Evolutionary conservation across 805 yeast genomes (phyloP).

Genomic region (Candida tallmaniae): DNA sequence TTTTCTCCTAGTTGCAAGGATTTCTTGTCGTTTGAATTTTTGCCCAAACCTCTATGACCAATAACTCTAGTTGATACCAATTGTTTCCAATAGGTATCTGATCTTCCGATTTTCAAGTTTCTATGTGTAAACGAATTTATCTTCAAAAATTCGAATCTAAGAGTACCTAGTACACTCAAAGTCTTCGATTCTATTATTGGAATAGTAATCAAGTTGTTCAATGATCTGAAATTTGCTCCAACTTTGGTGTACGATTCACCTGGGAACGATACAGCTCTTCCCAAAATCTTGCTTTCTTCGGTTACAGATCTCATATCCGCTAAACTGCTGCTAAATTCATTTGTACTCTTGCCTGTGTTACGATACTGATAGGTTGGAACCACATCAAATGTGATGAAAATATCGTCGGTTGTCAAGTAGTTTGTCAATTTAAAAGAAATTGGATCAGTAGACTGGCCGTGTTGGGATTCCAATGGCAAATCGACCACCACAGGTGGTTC

Average conservation of each 20-base stretch:
- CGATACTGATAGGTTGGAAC: conserved; percentile 76
- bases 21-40: conserved; percentile 64
- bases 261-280: conserved; percentile 78
- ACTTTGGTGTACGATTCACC: conserved; percentile 59
- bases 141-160: conserved; percentile 69
- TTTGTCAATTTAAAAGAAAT: conserved; percentile 61
- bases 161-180: conserved; percentile 69
- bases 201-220: conserved; percentile 59
- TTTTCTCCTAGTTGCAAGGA: conserved; percentile 93
- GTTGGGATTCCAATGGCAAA: conserved; percentile 77
- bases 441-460: conserved; percentile 66
- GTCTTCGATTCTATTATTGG: conserved; percentile 74
- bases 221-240: conserved; percentile 61
- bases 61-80: conserved; percentile 84
- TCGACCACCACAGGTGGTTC: conserved; percentile 66
- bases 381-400: conserved; percentile 71
- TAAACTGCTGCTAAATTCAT: not conserved
- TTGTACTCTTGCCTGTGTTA: conserved; percentile 2
- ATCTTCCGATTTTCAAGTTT: conserved; percentile 56
- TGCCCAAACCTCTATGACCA: conserved; percentile 95
- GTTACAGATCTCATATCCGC: conserved; percentile 13
- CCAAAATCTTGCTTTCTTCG: conserved; percentile 41
- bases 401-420: conserved; percentile 43
- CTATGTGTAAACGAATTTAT: conserved; percentile 73
- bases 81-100: conserved; percentile 89